Conservation (phyloP, 371 early-diverging fungal genomes). For the Catenaria anguillulae region DNA sequence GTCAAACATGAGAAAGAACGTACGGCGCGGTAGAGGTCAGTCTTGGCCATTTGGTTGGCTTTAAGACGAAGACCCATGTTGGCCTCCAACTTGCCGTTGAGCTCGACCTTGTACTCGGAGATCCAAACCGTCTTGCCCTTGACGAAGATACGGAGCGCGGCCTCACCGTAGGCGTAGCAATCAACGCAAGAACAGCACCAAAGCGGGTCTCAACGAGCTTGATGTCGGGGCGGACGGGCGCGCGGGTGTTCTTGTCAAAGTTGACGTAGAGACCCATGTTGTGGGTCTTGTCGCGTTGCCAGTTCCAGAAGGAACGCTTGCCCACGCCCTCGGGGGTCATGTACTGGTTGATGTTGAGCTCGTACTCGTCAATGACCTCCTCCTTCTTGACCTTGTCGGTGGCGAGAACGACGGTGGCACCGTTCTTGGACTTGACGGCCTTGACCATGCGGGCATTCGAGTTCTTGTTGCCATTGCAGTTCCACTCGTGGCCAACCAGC, state of each 20-base stretch:
- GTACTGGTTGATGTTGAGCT: not conserved
- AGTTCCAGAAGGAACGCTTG: slow-evolving; percentile 2
- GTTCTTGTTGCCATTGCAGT: not conserved
- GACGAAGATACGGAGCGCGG: not conserved
- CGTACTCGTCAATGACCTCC: not conserved
- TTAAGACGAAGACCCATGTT: not conserved
- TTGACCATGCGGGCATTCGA: not conserved
- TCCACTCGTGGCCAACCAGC: not conserved
- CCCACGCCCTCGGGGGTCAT: not conserved
- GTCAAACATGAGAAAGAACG: no score
- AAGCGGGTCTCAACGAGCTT: not conserved
- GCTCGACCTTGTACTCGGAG: not conserved
- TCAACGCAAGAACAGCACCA: not conserved
- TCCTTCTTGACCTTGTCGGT: not conserved
- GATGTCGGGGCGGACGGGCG: not conserved
- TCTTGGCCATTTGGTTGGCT: not conserved
- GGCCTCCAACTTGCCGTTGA: not conserved
- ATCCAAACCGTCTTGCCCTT: not conserved
- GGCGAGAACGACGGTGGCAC: not conserved
- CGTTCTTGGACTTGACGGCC: not conserved
- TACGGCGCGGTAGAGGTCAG: not conserved
- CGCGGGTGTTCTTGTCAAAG: not conserved
- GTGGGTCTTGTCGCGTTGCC: not conserved
- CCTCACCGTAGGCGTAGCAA: slow-evolving; percentile 1
- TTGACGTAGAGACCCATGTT: not conserved